Conservation (phyloP, 83 land plant genomes). For the Picea abies region DNA sequence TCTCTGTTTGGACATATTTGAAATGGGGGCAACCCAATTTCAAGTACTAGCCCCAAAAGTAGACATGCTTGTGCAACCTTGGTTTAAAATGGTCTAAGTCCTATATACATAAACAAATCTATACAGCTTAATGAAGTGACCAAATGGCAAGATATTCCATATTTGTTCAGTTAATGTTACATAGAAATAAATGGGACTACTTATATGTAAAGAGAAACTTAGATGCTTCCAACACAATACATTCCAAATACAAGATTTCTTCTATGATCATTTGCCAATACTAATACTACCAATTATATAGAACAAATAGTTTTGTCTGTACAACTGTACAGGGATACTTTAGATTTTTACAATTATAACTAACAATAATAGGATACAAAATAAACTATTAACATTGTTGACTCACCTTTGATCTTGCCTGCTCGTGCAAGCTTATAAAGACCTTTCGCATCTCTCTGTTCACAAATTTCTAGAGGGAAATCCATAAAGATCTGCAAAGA, state of each 20-base stretch:
- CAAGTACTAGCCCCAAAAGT: no score
- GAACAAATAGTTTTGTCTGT: background rate
- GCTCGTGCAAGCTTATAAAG: constrained; percentile 94
- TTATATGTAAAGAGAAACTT: background rate
- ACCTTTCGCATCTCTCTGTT: constrained; percentile 88
- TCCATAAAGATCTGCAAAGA: constrained; percentile 71
- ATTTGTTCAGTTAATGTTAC: background rate
- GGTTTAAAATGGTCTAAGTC: no score
- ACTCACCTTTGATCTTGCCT: constrained; percentile 82
- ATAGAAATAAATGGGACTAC: background rate
- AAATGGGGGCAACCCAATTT: no score
- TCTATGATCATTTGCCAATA: background rate
- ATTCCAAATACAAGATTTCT: background rate
- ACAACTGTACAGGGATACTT: background rate
- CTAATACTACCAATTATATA: background rate
- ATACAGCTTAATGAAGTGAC: no score
- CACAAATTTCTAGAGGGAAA: constrained; percentile 80
- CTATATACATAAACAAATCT: no score
- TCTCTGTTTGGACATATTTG: no score
- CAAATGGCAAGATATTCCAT: background rate
- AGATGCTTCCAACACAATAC: background rate
- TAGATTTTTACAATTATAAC: background rate
- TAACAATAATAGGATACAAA: background rate
- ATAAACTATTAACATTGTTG: background rate
- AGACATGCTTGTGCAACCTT: no score